Evolutionary conservation across 352 stramenopile species (phyloP), one percentile per base, ranked within the genome.

Genomic region (Salisapilia sapeloensis): DNA sequence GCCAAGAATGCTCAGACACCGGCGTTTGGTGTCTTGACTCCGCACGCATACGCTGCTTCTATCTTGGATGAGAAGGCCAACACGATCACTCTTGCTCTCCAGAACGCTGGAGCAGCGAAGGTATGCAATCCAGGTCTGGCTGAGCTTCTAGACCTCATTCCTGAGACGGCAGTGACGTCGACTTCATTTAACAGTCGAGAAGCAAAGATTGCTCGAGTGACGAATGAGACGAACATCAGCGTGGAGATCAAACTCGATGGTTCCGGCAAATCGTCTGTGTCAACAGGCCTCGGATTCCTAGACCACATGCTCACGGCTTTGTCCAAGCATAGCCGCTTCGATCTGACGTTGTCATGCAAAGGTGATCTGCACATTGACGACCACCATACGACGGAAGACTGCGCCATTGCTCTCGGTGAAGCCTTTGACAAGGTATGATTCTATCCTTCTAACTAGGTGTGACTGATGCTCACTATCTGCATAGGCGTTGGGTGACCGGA

Each of bases 291-390:
- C 36, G 62, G 72, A 5, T 93, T 93, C 34, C 51, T 97, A 35
- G 85, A 97, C 56, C 82, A 82, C 42, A 94, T 97, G 57, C 61
- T 95, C 30, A 80, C 60, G 12, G 61, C 66, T 15, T 43, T 97
- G 8, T 65, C 80, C 17, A 80, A 95, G 58, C 83, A 96, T 51
- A 87, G 67, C 35, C 71, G 81, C 20, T 86, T 95, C 33, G 80
- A 96, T 41, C 38, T 96, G 7, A 54, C 80, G 31, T 66, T 95
- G 5, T 51, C 65, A 20, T 95, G 81, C 53, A 79, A 89, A 33
- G 92, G 92, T 37, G 92, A 97, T 53, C 80, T 83, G 22, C 96
- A 80, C 74, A 95, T 97, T 26, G 92, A 97, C 52, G 92, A 97
- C 61, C 92, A 97, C 49, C 92, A 97, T 56, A 96, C 86, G 25